phyloP scores from a whole-genome alignment of 2,329 filamentous ascomycete species.

The Rhinocladiella similis region DNA sequence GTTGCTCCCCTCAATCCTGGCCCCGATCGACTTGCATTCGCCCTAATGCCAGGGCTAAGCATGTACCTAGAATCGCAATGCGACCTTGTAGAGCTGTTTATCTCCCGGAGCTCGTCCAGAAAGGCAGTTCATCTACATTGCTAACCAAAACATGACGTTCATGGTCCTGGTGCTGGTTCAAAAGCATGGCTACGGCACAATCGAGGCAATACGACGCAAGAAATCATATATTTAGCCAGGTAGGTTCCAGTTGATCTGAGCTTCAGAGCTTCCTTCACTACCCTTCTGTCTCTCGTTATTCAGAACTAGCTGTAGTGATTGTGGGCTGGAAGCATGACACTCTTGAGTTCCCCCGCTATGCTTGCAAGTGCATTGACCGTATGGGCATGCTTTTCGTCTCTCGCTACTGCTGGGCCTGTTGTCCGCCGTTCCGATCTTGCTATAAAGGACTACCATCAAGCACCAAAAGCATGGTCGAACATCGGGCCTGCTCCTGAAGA shows the following conservation, averaged over 20 bases:
- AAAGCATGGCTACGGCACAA: neutral
- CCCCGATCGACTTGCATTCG: neutral
- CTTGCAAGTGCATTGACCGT: slow-evolving; percentile 10
- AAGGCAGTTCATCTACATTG: slow-evolving; percentile 5
- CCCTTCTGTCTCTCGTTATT: neutral
- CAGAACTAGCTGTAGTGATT: neutral
- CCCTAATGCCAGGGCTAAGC: slow-evolving; percentile 16
- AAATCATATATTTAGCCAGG: neutral
- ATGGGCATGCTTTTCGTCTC: slow-evolving; percentile 16
- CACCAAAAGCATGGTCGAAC: slow-evolving; percentile 53
- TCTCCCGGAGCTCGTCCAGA: slow-evolving; percentile 11
- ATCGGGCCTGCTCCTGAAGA: slow-evolving; percentile 48
- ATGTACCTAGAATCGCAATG: neutral
- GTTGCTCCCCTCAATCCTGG: neutral
- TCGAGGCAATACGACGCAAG: neutral
- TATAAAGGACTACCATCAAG: slow-evolving; percentile 58
- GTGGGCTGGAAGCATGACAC: slow-evolving; percentile 4
- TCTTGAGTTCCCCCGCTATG: slow-evolving; percentile 6
- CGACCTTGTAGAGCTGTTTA: neutral
- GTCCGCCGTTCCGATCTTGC: slow-evolving; percentile 43
- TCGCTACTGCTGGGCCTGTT: slow-evolving; percentile 17
- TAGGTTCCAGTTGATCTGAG: neutral
- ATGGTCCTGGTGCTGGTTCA: neutral
- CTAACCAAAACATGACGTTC: slow-evolving; percentile 4
- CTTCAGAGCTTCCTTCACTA: neutral